phyloP scores from a whole-genome alignment of 495 filamentous ascomycete genomes.

The Aspergillus sclerotioniger region DNA sequence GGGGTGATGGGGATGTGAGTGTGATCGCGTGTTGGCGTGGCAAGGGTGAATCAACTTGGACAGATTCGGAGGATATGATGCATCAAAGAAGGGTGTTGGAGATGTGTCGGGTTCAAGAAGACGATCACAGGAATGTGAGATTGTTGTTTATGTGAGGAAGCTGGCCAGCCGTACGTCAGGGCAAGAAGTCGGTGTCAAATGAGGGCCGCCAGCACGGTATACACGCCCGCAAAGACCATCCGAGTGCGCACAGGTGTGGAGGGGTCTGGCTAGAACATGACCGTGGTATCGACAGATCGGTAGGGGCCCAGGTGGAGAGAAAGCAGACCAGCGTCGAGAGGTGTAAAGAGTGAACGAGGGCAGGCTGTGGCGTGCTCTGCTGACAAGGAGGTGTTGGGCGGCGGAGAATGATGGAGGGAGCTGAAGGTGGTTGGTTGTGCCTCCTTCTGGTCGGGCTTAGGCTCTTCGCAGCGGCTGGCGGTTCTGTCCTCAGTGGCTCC shows the following conservation, averaged over 20 bases:
- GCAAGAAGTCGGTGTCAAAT: conserved; percentile 17
- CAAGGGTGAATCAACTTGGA: conserved; percentile 15
- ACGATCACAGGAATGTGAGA: neutral
- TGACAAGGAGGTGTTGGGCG: conserved; percentile 38
- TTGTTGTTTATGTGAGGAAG: conserved; percentile 3
- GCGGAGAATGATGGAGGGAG: conserved; percentile 36
- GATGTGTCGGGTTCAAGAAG: neutral
- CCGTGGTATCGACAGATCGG: conserved; percentile 9
- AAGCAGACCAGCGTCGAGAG: conserved; percentile 5
- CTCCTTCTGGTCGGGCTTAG: conserved; percentile 12
- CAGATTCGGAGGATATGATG: conserved; percentile 14
- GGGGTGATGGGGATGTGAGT: conserved; percentile 2
- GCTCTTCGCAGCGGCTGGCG: neutral
- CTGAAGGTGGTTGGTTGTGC: conserved; percentile 26
- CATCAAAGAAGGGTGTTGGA: conserved; percentile 14
- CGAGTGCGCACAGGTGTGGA: conserved; percentile 19
- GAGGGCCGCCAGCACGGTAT: conserved; percentile 27
- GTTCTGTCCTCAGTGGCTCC: neutral
- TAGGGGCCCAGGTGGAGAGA: conserved; percentile 5
- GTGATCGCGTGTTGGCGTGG: conserved; percentile 23
- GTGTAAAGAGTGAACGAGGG: conserved; percentile 23
- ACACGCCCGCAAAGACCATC: conserved; percentile 28
- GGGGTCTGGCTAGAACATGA: conserved; percentile 21
- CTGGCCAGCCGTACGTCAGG: conserved; percentile 9
- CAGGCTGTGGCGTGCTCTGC: conserved; percentile 36